These are phyloP conservation scores for Beta lomatogona DNA, from an alignment of 179 eudicot species.

Conservation along the genomic window DNA sequence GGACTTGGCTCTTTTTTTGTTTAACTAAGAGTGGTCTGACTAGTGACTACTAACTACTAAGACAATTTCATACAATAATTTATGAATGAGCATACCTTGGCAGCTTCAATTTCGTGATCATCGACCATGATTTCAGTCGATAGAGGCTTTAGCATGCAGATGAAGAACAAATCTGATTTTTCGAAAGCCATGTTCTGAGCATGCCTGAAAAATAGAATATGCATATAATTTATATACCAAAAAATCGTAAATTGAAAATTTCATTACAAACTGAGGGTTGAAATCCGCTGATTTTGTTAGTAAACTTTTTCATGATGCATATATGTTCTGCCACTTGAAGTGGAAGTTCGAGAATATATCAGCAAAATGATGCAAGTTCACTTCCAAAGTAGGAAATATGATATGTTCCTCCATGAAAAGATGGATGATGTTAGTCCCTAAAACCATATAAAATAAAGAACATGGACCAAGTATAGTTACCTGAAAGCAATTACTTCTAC, in stretches of 20 bases:
- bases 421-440: background rate
- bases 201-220: slow-evolving; percentile 50
- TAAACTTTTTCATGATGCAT: background rate
- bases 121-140: slow-evolving; percentile 66
- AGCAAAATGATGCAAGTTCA: background rate
- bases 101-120: slow-evolving; percentile 74
- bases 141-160: slow-evolving; percentile 72
- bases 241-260: background rate
- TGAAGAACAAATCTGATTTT: slow-evolving; percentile 89
- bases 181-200: slow-evolving; percentile 83
- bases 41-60: background rate
- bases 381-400: background rate
- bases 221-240: background rate
- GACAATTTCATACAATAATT: background rate
- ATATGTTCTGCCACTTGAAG: background rate
- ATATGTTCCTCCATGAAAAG: background rate
- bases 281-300: background rate
- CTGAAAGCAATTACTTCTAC: slow-evolving; percentile 85
- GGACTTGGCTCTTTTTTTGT: no score
- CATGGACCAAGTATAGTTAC: slow-evolving; percentile 29
- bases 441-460: background rate
- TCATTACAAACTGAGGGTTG: background rate
- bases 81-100: slow-evolving; percentile 52
- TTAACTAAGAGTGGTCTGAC: no score
- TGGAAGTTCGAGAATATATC: background rate